These are phyloP conservation scores for Penicillium sp. DNA, from an alignment of 2,329 filamentous ascomycete genomes.

Conservation along the genomic window DNA sequence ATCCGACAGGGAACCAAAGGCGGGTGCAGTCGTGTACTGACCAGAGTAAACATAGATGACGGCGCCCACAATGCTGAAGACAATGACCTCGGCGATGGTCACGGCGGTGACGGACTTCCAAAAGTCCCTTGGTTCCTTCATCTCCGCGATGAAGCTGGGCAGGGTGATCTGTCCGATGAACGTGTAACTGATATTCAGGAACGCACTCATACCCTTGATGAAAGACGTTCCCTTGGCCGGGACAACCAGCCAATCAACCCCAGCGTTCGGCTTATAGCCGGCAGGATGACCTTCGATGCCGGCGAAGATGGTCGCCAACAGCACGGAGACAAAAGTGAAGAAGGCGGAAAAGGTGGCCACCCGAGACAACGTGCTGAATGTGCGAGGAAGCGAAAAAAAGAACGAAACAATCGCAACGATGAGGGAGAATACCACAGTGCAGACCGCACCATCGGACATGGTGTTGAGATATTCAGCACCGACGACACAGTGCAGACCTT, in stretches of 20 bases:
- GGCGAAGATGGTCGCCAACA: conserved; percentile 77
- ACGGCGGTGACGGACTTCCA: conserved; percentile 89
- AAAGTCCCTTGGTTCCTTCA: conserved; percentile 75
- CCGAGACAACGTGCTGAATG: conserved; percentile 73
- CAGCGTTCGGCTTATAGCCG: conserved; percentile 56
- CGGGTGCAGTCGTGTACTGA: conserved; percentile 80
- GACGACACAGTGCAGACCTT: conserved; percentile 75
- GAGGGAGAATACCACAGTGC: conserved; percentile 73
- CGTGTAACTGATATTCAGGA: conserved; percentile 92
- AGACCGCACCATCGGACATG: conserved; percentile 65
- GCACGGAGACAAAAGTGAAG: conserved; percentile 84
- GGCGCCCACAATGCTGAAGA: conserved; percentile 75
- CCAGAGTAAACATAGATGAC: conserved; percentile 84
- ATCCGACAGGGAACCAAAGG: conserved; percentile 75
- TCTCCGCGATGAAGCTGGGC: conserved; percentile 91
- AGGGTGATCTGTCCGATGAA: conserved; percentile 95
- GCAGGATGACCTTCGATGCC: conserved; percentile 69
- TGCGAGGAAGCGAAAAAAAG: conserved; percentile 74
- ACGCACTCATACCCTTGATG: conserved; percentile 75
- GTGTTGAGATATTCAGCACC: conserved; percentile 87
- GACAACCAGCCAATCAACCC: conserved; percentile 62
- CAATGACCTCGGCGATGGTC: conserved; percentile 77
- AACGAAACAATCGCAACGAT: conserved; percentile 71
- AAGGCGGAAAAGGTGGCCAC: conserved; percentile 72
- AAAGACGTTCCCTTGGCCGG: conserved; percentile 69